Conservation (phyloP, 192 early-diverging fungal genomes). For the Chytriomyces sp. region DNA sequence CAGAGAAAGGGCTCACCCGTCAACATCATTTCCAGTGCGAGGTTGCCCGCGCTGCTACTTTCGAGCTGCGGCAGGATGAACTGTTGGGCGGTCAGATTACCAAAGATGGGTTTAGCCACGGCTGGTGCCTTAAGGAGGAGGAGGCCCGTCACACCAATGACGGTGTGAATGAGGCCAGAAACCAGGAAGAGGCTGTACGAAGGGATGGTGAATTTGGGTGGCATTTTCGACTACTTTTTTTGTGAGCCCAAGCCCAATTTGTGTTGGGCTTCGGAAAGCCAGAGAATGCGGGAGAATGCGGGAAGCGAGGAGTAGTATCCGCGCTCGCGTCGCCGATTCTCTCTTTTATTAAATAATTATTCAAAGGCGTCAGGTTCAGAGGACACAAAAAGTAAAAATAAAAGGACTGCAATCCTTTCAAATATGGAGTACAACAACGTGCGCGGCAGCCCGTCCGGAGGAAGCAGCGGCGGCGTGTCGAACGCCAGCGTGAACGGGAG, state of each 20-base stretch:
- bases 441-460: too few relatives aligned
- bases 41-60: not conserved
- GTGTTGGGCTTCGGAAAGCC: not conserved
- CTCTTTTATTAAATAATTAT: too few relatives aligned
- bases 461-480: too few relatives aligned
- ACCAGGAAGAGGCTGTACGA: conserved; percentile 13
- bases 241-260: not conserved
- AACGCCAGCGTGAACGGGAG: too few relatives aligned
- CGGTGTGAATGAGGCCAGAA: not conserved
- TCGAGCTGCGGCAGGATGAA: conserved; percentile 3
- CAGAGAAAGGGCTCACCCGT: not conserved
- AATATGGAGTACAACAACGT: too few relatives aligned
- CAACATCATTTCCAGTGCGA: conserved; percentile 2
- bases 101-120: not conserved
- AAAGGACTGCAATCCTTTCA: too few relatives aligned
- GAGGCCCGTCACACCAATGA: conserved; percentile 1
- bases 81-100: not conserved
- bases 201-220: conserved; percentile 19
- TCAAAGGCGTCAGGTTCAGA: too few relatives aligned
- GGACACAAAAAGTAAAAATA: too few relatives aligned
- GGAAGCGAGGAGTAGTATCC: too few relatives aligned
- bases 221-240: conserved; percentile 11
- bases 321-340: too few relatives aligned
- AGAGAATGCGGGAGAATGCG: not conserved
- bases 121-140: not conserved